Evolutionary conservation across 495 filamentous ascomycete species (phyloP), one percentile per base, ranked within the genome.

Genomic region (Penicillium chermesinum): DNA sequence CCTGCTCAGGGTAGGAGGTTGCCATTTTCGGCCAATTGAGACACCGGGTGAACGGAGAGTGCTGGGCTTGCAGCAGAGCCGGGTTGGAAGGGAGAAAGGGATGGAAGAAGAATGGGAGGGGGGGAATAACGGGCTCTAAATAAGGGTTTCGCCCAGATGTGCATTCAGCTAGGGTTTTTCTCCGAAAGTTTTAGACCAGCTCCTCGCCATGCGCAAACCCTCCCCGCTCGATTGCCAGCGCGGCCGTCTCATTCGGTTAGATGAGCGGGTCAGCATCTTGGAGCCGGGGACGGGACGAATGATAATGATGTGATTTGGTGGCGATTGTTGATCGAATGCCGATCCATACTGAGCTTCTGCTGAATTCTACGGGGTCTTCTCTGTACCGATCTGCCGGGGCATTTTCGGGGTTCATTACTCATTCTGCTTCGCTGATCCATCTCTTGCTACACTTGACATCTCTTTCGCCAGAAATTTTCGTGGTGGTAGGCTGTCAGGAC

Each of bases 211-310:
- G 25, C 10, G 25, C 10, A 10, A 5, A 5, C 25, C 25, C 25
- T 10, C 25, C 25, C 10, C 25, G 4, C 4, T 30, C 10, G 5
- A 30, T 10, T 30, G 25, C 10, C 25, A 30, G 25, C 25, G 25
- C 25, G 27, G n/a, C 18, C 2, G 13, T 50, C 33, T 6, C 9
- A 50, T 50, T 50, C 33, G 47, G 19, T 14, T 36, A 30, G 12
- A 8, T n/a, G 14, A 4, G 37, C 46, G 38, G 27, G 46, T 41
- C 45, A 48, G 19, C 36, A 20, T 35, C 25, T 10, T 30, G 17
- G 21, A 48, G 18, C 34, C 46, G 46, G 46, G n/a, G 25, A 10
- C 17, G 35, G 10, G 36, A 34, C 46, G 46, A 48, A 48, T 48
- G 16, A 41, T 36, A 20, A 37, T 33, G 30, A 33, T 14, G 35